Evolutionary conservation across 1,284 basidiomycete species (phyloP).

Genomic region (Rhodofomes roseus): DNA sequence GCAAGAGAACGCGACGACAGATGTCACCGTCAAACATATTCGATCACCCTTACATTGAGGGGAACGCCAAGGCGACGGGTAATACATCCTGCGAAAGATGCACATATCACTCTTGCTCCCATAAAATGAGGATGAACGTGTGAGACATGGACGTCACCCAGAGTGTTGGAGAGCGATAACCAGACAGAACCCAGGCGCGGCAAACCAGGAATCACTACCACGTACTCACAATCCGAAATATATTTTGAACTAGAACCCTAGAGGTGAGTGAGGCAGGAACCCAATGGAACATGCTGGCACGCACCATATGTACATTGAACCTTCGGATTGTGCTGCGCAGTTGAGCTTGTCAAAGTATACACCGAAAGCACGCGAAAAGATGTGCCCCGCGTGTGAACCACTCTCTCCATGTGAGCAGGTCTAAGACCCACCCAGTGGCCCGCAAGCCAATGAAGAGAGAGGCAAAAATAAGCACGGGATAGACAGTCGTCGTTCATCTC

Average conservation of each 20-base stretch:
- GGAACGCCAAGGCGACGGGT: conserved; percentile 18
- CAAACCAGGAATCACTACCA: background rate
- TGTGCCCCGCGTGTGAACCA: conserved; percentile 62
- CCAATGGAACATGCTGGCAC: background rate
- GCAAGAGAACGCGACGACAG: too few species aligned
- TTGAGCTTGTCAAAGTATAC: background rate
- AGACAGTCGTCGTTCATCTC: conserved; percentile 38
- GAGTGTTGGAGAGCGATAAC: conserved; percentile 77
- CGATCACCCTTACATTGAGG: conserved; percentile 12
- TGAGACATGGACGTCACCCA: conserved; percentile 67
- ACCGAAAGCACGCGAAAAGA: background rate
- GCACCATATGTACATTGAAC: conserved; percentile 3
- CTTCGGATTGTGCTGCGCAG: background rate
- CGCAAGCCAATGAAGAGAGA: conserved; percentile 31
- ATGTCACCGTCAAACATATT: conserved; percentile 18
- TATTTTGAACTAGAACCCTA: conserved; percentile 2
- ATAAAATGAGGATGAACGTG: conserved; percentile 87
- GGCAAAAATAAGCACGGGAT: conserved; percentile 44
- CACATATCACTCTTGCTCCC: conserved; percentile 48
- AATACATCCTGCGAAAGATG: conserved; percentile 8
- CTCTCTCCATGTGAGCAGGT: conserved; percentile 33
- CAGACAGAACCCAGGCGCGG: background rate
- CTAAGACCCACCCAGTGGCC: conserved; percentile 19
- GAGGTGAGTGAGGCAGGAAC: background rate
- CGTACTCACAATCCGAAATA: background rate